Percentiles rank a stretch among this genome's conserved stretches.
Conservation (phyloP, 306 rosid species). For the Pachyrhizus erosus region DNA sequence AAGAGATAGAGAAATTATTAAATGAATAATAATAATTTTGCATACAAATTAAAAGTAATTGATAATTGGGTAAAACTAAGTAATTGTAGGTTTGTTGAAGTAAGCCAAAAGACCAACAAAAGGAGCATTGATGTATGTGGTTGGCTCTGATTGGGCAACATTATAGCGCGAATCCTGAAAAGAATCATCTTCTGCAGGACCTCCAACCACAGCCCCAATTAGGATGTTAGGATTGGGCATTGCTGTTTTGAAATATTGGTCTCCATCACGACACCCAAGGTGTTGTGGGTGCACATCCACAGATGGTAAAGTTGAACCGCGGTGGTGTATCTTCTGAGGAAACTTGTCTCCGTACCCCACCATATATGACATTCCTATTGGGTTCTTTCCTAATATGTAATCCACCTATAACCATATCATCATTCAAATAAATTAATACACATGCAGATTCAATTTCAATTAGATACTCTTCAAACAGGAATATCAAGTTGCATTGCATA, state of each 20-base stretch:
- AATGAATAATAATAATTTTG: neutral
- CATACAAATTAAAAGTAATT: neutral
- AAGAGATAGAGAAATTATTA: too few relatives aligned
- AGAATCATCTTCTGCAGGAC: conserved; percentile 55
- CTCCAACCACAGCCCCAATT: conserved; percentile 63
- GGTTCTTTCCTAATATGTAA: conserved; percentile 60
- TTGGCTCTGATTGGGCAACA: conserved; percentile 56
- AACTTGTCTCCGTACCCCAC: conserved; percentile 57
- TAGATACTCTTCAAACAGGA: too few relatives aligned
- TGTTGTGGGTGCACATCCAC: conserved; percentile 12
- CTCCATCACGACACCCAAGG: conserved; percentile 48
- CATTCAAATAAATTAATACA: too few relatives aligned
- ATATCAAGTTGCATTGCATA: too few relatives aligned
- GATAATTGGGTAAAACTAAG: neutral
- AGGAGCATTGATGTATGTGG: conserved; percentile 66
- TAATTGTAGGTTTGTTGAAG: conserved; percentile 34
- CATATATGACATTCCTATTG: conserved; percentile 67
- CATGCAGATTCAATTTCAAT: too few relatives aligned
- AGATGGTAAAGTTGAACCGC: conserved; percentile 54
- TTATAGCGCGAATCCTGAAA: conserved; percentile 51
- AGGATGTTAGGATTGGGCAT: conserved; percentile 47
- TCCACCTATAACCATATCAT: conserved; percentile 31
- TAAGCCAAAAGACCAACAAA: conserved; percentile 67
- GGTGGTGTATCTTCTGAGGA: conserved; percentile 59
- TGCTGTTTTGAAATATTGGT: neutral